Conservation (phyloP, 2,329 filamentous ascomycete genomes). For the Diatrype stigma region DNA sequence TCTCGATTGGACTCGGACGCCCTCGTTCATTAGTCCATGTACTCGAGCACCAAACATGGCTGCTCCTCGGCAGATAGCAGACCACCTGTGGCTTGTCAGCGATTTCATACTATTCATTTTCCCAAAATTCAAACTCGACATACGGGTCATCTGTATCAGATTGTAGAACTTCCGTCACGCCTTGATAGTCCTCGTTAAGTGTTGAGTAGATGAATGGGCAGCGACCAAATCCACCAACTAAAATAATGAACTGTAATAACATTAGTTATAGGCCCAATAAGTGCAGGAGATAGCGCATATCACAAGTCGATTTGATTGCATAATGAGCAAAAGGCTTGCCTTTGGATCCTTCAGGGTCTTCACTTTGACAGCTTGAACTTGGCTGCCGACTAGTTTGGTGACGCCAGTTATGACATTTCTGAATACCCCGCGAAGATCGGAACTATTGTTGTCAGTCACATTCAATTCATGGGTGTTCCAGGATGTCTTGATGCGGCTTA, state of each 20-base stretch:
- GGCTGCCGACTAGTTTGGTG: constrained; percentile 16
- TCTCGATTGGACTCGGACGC: background rate
- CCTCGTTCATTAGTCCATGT: background rate
- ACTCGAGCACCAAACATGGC: background rate
- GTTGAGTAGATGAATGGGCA: background rate
- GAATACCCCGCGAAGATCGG: constrained; percentile 22
- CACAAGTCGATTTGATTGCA: background rate
- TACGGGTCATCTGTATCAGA: background rate
- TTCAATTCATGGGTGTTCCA: background rate
- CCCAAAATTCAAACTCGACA: background rate
- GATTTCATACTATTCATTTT: background rate
- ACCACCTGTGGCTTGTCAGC: background rate
- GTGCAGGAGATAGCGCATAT: background rate
- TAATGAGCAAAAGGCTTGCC: constrained; percentile 11
- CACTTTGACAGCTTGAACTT: constrained; percentile 14
- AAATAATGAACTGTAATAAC: background rate
- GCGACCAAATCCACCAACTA: background rate
- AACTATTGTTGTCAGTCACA: background rate
- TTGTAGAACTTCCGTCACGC: background rate
- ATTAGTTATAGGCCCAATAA: background rate
- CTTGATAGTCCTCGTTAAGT: background rate
- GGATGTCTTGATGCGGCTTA: constrained; percentile 3
- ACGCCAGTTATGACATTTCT: constrained; percentile 17
- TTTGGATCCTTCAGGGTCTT: constrained; percentile 19
- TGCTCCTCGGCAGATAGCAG: background rate